These are phyloP conservation scores for Nidula microcarpa DNA, from an alignment of 768 basidiomycete species.

Conservation along the genomic window DNA sequence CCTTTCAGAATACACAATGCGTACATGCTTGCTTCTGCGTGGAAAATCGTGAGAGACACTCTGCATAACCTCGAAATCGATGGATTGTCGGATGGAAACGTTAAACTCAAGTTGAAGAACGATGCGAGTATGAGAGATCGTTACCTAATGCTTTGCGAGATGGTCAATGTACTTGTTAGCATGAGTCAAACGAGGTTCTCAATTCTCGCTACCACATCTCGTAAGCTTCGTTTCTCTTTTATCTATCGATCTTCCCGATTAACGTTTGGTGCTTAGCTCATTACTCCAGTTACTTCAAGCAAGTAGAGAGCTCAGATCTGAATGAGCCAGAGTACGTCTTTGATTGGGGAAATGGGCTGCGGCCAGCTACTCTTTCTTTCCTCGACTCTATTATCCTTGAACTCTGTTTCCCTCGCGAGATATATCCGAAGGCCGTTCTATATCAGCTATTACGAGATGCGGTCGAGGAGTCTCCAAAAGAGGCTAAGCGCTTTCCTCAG, in stretches of 20 bases:
- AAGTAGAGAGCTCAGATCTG: slow-evolving; percentile 26
- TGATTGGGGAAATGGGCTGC: slow-evolving; percentile 53
- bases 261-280: slow-evolving; percentile 44
- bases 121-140: slow-evolving; percentile 47
- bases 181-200: slow-evolving; percentile 66
- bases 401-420: slow-evolving; percentile 68
- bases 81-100: slow-evolving; percentile 50
- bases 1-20: slow-evolving; percentile 69
- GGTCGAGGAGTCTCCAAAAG: slow-evolving; percentile 67
- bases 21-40: slow-evolving; percentile 79
- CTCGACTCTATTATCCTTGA: slow-evolving; percentile 83
- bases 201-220: slow-evolving; percentile 63
- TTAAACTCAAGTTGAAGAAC: slow-evolving; percentile 50
- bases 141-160: slow-evolving; percentile 64
- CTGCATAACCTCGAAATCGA: slow-evolving; percentile 52
- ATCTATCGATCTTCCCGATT: not conserved
- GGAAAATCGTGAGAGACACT: slow-evolving; percentile 66
- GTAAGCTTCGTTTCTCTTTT: slow-evolving; percentile 36
- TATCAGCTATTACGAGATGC: slow-evolving; percentile 69
- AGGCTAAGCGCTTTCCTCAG: slow-evolving; percentile 76
- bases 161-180: slow-evolving; percentile 56
- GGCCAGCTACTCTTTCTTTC: slow-evolving; percentile 69
- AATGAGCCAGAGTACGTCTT: slow-evolving; percentile 58
- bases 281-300: slow-evolving; percentile 69
- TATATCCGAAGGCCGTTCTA: slow-evolving; percentile 64